Base-by-base conservation (phyloP, 495 filamentous ascomycete species). In the Hyaloscypha finlandica region DNA sequence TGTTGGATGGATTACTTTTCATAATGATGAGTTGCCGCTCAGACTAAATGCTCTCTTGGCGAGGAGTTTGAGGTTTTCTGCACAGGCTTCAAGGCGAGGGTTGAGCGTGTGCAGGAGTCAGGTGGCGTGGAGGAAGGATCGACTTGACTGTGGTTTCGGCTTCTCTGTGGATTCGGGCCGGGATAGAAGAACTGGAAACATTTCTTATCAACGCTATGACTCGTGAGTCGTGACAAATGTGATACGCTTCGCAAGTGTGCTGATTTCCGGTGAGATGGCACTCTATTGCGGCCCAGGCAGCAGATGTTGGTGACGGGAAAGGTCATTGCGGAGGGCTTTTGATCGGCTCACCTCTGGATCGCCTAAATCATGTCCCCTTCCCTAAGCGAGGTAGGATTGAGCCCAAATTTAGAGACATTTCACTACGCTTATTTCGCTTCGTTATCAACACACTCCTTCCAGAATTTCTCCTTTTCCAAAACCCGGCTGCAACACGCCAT, bases 1-100 rank as follows among this genome's bases (percentile, higher is more conserved):
- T 14, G 45, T 56, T 11, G 67, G 62, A 16, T 8, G 51, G 14
- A 69, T 63, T 30, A 61, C 45, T 2, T 61, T 69, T 45, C n/a
- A 61, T 4, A 63, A 62, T 25, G 4, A 12, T 14, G 63, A 65
- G 25, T 14, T 57, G 14, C 37, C 57, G 8, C 25, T 25, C 19
- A 19, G 63, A 20, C n/a, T 63, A 0, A 62, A 59, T 37, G 35
- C 25, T 31, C 19, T 68, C 9, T 51, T 64, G n/a, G 31, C 62
- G 31, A 51, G 9, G 59, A 48, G 48, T 65, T 62, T 39, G 20
- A 65, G 12, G 30, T 35, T 45, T 59, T 69, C 30, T 56, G 56
- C 35, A 25, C 39, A 19, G 37, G 33, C 22, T 63, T 63, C 25
- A 69, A 69, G 58, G 20, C 56, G 1, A 25, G 57, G 16, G 67